Base-by-base conservation (phyloP, 2,329 filamentous ascomycete genomes). In the Alternaria sp. region DNA sequence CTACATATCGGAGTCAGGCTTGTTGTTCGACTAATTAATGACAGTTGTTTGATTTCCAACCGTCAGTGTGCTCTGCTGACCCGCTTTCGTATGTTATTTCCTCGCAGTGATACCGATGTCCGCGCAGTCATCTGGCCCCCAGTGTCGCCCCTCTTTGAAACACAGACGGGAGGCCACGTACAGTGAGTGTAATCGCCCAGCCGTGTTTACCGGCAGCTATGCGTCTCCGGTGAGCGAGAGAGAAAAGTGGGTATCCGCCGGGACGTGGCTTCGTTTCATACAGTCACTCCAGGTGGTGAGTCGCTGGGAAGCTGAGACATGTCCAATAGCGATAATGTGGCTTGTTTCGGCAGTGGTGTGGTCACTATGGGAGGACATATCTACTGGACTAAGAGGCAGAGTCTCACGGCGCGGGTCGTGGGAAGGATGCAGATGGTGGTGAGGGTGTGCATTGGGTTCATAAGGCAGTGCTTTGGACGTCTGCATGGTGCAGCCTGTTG, bases 221-320 rank as follows among this genome's bases (percentile, higher is more conserved):
- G 28, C 43, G 21, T 7, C 8, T 61, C 66, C 66, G 66, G 66
- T 68, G 56, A 66, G 51, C 4, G 28, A 20, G 6, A 7, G 37
- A 18, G 37, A 41, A 41, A 18, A 41, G 37, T 18, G 37, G 37
- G 37, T 18, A 41, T 18, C n/a, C 6, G 0, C 37, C 37, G 8
- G 37, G 37, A 41, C 4, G n/a, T 41, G n/a, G 37, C 37, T 41
- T 41, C n/a, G 37, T 41, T 41, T 41, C 37, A 18, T 18, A 41
- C 37, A 30, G 23, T 26, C 23, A 23, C 21, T 21, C 10, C 21
- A 50, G 44, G 28, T 33, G 58, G 26, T 12, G 50, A 47, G 41
- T 23, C 44, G 37, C 21, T 37, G 10, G 5, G 43, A 30, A 28
- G 49, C 49, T 45, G 43, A 60, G 50, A 55, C 58, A n/a, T 37